Conservation (phyloP, 2,329 filamentous ascomycete species). For the Nothomitra cinnamomea region DNA sequence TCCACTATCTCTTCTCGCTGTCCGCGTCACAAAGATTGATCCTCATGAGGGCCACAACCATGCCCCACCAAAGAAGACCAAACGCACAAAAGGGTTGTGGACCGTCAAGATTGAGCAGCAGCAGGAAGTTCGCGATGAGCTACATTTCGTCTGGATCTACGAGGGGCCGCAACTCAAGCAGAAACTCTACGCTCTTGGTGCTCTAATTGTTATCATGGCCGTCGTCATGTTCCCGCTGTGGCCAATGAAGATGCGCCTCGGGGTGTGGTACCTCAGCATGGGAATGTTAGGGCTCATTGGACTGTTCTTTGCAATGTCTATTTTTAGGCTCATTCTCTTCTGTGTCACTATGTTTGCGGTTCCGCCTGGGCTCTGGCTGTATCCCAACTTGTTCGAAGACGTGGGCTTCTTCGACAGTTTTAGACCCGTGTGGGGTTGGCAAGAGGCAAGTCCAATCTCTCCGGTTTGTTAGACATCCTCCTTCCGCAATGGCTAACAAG, state of each 20-base stretch:
- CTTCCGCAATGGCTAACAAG: neutral
- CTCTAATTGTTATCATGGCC: slow-evolving; percentile 67
- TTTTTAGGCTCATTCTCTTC: slow-evolving; percentile 91
- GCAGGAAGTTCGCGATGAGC: slow-evolving; percentile 70
- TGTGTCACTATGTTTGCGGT: slow-evolving; percentile 73
- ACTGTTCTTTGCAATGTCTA: slow-evolving; percentile 93
- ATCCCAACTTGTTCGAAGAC: slow-evolving; percentile 95
- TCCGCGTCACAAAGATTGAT: slow-evolving; percentile 74
- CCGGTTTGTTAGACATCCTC: neutral
- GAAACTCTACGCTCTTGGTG: slow-evolving; percentile 76
- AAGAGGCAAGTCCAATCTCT: slow-evolving; percentile 49
- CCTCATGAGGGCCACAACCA: slow-evolving; percentile 65
- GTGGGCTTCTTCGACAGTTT: slow-evolving; percentile 98
- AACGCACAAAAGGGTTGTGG: slow-evolving; percentile 91
- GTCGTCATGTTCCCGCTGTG: slow-evolving; percentile 92
- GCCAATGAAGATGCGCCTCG: slow-evolving; percentile 78
- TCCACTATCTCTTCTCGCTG: slow-evolving; percentile 80
- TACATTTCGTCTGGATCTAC: slow-evolving; percentile 95
- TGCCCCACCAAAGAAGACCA: slow-evolving; percentile 49
- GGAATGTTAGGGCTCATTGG: slow-evolving; percentile 78
- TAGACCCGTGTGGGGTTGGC: slow-evolving; percentile 93
- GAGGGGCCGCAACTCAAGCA: slow-evolving; percentile 88
- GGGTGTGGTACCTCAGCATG: slow-evolving; percentile 96
- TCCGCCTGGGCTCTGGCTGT: slow-evolving; percentile 89
- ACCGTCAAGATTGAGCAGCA: slow-evolving; percentile 91